Evolutionary conservation across 2,329 filamentous ascomycete genomes (phyloP), one percentile per base, ranked within the genome.

Genomic region (Epichloe festucae): DNA sequence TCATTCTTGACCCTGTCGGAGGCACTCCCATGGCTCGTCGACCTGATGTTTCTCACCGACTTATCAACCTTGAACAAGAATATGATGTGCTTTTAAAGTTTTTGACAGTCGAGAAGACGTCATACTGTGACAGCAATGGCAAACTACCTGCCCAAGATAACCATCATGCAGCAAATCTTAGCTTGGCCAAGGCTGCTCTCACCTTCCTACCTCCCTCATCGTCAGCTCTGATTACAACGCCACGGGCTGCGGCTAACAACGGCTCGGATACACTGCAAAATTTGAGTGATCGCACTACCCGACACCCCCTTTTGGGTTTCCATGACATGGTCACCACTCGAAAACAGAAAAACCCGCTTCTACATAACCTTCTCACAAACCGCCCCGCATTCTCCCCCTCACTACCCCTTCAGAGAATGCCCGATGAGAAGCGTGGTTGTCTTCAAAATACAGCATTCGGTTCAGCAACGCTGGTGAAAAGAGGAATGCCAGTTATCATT

Each of bases 361-460:
- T 98, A 45, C 89, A 98, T 68, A 97, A 96, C 60, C 79, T 98
- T 1, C 77, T 98, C 10, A 98, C 93, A 2, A 93, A 98, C 68
- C 94, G 95, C 62, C 91, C 93, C 0, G 79, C 90, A 14, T 85
- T 89, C 57, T 97, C 93, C 1, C 93, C 93, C 1, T 98, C 93
- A 0, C 73, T 98, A 0, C 93, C 93, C 0, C 75, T 82, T 6
- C 79, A 82, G 41, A 77, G 87, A 47, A 76, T 89, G 35, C 56
- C 65, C 39, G 55, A 67, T 56, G 59, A 68, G 47, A 52, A 49
- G 56, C 62, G 49, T 50, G 62, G 48, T 52, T 73, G 5, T 69
- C 73, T 49, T 5, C 54, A 53, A 38, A 50, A 54, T n/a, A 54
- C 56, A 7, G 57, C 58, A n/a, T 59, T 60, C 6, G 58, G 57